Percentiles rank a stretch among this genome's conserved stretches.
phyloP scores from a whole-genome alignment of 352 stramenopile species.

The Pythium grandisporangium region DNA sequence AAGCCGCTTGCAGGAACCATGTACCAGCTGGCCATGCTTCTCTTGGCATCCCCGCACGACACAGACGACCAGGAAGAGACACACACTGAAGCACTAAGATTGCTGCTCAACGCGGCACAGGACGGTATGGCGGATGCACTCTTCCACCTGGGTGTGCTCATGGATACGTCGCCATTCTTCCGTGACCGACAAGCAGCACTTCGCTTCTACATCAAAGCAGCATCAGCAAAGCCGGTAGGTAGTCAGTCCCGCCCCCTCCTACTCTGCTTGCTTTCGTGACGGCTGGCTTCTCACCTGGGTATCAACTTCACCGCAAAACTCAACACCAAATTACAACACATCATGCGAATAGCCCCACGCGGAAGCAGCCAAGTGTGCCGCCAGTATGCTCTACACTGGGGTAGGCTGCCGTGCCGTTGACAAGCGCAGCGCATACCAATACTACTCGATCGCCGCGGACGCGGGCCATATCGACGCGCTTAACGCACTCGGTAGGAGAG shows the following conservation, averaged over 20 bases:
- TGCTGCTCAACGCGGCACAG: slow-evolving; percentile 43
- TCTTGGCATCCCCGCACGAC: slow-evolving; percentile 13
- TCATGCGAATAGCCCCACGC: slow-evolving; percentile 25
- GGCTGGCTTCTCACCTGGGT: no score
- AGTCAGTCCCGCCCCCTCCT: no score
- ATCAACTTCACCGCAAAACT: no score
- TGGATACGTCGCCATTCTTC: slow-evolving; percentile 43
- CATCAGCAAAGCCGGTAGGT: slow-evolving; percentile 14
- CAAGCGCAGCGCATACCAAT: slow-evolving; percentile 36
- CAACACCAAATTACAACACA: no score
- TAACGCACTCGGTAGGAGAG: slow-evolving; percentile 47
- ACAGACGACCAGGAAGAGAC: slow-evolving; percentile 30
- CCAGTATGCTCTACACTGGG: slow-evolving; percentile 53
- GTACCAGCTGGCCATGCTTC: slow-evolving; percentile 35
- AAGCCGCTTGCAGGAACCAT: slow-evolving; percentile 43
- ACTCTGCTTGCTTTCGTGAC: no score
- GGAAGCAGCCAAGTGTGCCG: slow-evolving; percentile 39
- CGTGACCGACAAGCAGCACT: slow-evolving; percentile 35
- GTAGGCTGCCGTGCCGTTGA: slow-evolving; percentile 29
- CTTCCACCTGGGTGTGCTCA: slow-evolving; percentile 33
- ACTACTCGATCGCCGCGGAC: slow-evolving; percentile 47
- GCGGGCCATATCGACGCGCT: slow-evolving; percentile 45
- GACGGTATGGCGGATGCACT: slow-evolving; percentile 21
- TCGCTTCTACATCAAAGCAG: slow-evolving; percentile 53
- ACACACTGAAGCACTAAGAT: slow-evolving; percentile 49